Conservation (phyloP, 345 rosid genomes). For the Rhizophora mangle region DNA sequence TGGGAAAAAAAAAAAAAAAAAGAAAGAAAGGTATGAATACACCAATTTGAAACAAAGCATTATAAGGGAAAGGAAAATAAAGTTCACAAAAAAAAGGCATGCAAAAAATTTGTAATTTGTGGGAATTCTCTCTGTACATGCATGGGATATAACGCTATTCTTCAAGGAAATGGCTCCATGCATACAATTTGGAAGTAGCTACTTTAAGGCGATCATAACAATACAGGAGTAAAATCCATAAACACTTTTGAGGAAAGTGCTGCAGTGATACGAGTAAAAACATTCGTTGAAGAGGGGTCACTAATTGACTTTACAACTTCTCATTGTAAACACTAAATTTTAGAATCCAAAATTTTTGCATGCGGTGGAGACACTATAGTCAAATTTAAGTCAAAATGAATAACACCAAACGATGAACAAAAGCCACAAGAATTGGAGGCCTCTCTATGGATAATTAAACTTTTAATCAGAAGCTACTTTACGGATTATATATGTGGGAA, state of each 20-base stretch:
- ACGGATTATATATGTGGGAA: not conserved
- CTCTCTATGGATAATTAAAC: not conserved
- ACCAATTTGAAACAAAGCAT: no score
- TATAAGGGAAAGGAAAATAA: no score
- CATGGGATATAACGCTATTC: not conserved
- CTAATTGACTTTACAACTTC: not conserved
- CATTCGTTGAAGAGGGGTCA: conserved; percentile 5
- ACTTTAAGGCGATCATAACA: not conserved
- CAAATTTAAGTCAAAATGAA: no score
- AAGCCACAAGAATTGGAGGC: not conserved
- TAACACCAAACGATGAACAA: not conserved
- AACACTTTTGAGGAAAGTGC: not conserved
- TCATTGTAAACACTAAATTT: not conserved
- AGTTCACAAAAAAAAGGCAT: no score
- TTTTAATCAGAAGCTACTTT: not conserved
- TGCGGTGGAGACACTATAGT: not conserved
- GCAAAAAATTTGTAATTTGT: not conserved
- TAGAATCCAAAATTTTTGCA: not conserved
- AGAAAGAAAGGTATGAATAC: no score
- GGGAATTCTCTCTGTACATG: not conserved
- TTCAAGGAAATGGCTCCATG: not conserved
- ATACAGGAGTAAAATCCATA: not conserved
- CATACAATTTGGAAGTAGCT: not conserved
- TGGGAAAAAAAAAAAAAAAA: no score
- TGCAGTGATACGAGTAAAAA: not conserved